Conservation (phyloP, 2,329 filamentous ascomycete genomes). For the Trichoderma asperellum region DNA sequence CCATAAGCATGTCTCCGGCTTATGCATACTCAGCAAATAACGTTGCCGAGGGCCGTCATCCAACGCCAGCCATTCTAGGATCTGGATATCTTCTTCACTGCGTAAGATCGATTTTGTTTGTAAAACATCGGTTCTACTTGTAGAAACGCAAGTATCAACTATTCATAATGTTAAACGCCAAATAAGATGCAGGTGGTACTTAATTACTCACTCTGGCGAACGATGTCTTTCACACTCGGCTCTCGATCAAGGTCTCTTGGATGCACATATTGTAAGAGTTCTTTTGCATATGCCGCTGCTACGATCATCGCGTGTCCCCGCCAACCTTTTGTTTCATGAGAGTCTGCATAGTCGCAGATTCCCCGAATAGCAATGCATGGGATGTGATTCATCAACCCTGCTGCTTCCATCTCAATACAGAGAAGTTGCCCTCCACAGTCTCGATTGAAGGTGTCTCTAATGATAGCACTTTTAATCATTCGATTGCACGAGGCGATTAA, state of each 20-base stretch:
- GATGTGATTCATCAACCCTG: background rate
- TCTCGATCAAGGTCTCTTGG: background rate
- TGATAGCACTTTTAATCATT: conserved; percentile 31
- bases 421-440: conserved; percentile 9
- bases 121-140: background rate
- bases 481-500: conserved; percentile 35
- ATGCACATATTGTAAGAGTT: background rate
- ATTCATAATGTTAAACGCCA: background rate
- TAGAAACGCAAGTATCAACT: background rate
- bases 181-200: background rate
- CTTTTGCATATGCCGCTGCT: conserved; percentile 20
- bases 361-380: conserved; percentile 14
- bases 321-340: conserved; percentile 15
- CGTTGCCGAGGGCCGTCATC: conserved; percentile 46
- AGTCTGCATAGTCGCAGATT: conserved; percentile 26
- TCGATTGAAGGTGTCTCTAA: conserved; percentile 26
- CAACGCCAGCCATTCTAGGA: conserved; percentile 47
- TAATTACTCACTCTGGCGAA: background rate
- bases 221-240: background rate
- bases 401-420: conserved; percentile 37
- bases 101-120: background rate
- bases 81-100: background rate
- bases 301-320: background rate
- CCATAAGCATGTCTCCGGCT: conserved; percentile 51
- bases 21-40: conserved; percentile 42